Evolutionary conservation across 2,329 filamentous ascomycete genomes (phyloP), one percentile per base, ranked within the genome.

Genomic region (Pestalotiopsis sp.): DNA sequence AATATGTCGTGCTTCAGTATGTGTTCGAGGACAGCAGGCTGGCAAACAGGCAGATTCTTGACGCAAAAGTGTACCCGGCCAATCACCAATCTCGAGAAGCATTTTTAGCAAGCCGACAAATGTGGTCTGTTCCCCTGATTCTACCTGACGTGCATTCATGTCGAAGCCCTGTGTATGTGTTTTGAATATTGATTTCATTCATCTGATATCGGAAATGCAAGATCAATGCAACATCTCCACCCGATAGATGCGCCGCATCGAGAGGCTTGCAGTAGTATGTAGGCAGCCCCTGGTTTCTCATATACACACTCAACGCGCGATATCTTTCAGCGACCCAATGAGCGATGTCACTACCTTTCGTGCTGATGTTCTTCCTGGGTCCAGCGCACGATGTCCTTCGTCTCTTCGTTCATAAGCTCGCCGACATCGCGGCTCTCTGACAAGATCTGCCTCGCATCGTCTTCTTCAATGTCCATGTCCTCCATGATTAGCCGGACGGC

Each of bases 361-460:
- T 14, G n/a, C 20, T 39, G 35, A 56, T 74, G 72, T 39, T 77
- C 70, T 52, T 73, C 73, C 9, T 74, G 73, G 61, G 73, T 72
- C n/a, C 71, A 62, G 35, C 70, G 67, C 24, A 89, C 81, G 57
- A 86, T 78, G 73, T 91, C 88, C 65, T 87, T 85, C 61, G 83
- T 79, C 67, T 91, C 90, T 69, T 91, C 89, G 71, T 94, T 86
- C 65, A 95, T 74, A 70, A 92, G 80, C 72, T 90, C 85, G 0
- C 92, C 92, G 62, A 95, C 80, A 65, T 85, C 82, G 71, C 86
- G 87, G 76, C 92, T 94, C 70, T 92, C 87, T 70, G 85, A 81
- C 74, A 95, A 78, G 22, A 94, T 87, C 30, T 79, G 78, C 70
- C 82, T 80, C 20, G 86, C 86, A 68, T 81, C 77, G 7, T 77